Base-by-base conservation (phyloP, 371 early-diverging fungal genomes). In the Rhizopus stolonifer region DNA sequence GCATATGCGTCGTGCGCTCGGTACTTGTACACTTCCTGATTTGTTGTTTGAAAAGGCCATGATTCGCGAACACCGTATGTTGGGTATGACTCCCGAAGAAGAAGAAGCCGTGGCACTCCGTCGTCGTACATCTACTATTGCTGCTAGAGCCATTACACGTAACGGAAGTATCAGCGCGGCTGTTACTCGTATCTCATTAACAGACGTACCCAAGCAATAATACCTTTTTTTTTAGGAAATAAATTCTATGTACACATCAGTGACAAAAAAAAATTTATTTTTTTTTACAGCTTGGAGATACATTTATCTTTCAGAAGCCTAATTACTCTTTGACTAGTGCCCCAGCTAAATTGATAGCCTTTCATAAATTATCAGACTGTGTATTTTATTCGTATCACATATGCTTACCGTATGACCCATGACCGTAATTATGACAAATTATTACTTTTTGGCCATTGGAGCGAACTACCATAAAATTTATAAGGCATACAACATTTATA, bases 1-100 rank as follows among this genome's bases (percentile, higher is more conserved):
- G 4, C 83, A 84, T 50, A 81, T 90, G 83, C 79, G 89, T 3
- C 82, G 95, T n/a, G 92, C 92, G 0, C 65, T 96, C 24, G 95
- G 94, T 6, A 80, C 88, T 4, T 82, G 92, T 49, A 89, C 90
- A 38, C 78, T 82, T 32, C 95, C 95, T 2, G 88, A 89, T 43
- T 53, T 72, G 36, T 79, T 89, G 38, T 88, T 89, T 52, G 72
- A 66, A 52, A 66, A 67, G 45, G 59, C 73, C 0, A 54, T 74
- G 47, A 57, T 58, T 31, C 60, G 67, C 18, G 68, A 71, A 50
- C 61, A 66, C n/a, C 62, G 54, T 38, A 58, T 67, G 60, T n/a
- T 59, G 18, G 59, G 59, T 18, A 22, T 52, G 24, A 59, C 55
- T 10, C 64, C 60, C 1, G 64, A 64, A 55, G 64, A 64, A 40